Evolutionary conservation across 169 alveolate genomes (phyloP).

Genomic region (Amoebophrya sp.): DNA sequence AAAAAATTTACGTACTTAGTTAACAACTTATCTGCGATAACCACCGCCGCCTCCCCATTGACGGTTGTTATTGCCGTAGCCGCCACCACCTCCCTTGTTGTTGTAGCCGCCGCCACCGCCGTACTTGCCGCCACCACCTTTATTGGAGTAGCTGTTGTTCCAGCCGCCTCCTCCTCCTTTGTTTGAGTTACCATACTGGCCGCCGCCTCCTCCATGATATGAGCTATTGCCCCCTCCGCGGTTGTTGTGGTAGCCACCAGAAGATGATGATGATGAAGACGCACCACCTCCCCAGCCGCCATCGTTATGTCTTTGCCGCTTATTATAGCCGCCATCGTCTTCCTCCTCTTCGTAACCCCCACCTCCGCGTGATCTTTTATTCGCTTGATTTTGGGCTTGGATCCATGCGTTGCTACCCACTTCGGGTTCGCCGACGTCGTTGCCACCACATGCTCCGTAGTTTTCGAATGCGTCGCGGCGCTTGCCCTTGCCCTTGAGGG

Average conservation of each 20-base stretch:
- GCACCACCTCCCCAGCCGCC: too few species aligned
- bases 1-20: background rate
- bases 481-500: background rate
- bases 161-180: background rate
- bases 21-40: background rate
- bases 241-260: background rate
- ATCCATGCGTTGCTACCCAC: background rate
- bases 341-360: too few species aligned
- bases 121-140: background rate
- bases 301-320: too few species aligned
- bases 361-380: background rate
- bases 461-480: background rate
- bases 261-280: too few species aligned
- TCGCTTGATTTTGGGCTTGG: background rate
- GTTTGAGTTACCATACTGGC: background rate
- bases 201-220: background rate
- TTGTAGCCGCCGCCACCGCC: background rate
- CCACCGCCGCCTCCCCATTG: background rate
- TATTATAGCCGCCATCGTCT: too few species aligned
- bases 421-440: background rate
- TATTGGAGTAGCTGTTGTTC: background rate
- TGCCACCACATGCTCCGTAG: background rate
- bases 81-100: background rate
- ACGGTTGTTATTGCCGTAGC: background rate
- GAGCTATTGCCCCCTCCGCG: background rate